phyloP scores from a whole-genome alignment of 306 rosid species.

The Quillaja saponaria region DNA sequence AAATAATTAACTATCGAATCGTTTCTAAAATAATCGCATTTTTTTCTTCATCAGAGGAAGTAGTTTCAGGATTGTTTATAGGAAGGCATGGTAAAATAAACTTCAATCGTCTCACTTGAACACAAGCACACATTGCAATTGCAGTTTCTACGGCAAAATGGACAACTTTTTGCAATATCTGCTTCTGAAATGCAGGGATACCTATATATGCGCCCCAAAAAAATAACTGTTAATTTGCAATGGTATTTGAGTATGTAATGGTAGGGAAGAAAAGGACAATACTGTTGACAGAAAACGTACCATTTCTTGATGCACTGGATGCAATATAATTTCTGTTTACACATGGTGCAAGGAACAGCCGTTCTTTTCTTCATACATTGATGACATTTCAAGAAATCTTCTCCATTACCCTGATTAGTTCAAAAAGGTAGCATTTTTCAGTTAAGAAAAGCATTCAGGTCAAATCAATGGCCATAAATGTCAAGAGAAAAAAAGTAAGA shows the following conservation, averaged over 20 bases:
- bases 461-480: neutral
- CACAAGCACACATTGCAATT: conserved; percentile 80
- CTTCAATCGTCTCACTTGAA: conserved; percentile 64
- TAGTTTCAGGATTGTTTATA: conserved; percentile 2
- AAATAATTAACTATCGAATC: neutral
- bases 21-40: neutral
- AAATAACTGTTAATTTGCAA: conserved; percentile 25
- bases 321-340: conserved; percentile 63
- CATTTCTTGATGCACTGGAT: conserved; percentile 60
- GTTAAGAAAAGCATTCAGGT: conserved; percentile 5
- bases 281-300: conserved; percentile 35
- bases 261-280: neutral
- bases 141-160: conserved; percentile 67
- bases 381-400: conserved; percentile 51
- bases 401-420: conserved; percentile 37
- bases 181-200: conserved; percentile 57
- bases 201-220: conserved; percentile 37
- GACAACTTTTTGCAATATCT: conserved; percentile 59
- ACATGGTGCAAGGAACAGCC: conserved; percentile 56
- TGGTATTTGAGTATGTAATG: conserved; percentile 10
- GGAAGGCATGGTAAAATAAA: conserved; percentile 27
- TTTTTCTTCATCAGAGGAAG: neutral
- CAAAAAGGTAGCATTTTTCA: conserved; percentile 21
- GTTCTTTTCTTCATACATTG: conserved; percentile 59
- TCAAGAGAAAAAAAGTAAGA: conserved; percentile 5